phyloP scores from a whole-genome alignment of 306 rosid genomes.

The Glycine soja region DNA sequence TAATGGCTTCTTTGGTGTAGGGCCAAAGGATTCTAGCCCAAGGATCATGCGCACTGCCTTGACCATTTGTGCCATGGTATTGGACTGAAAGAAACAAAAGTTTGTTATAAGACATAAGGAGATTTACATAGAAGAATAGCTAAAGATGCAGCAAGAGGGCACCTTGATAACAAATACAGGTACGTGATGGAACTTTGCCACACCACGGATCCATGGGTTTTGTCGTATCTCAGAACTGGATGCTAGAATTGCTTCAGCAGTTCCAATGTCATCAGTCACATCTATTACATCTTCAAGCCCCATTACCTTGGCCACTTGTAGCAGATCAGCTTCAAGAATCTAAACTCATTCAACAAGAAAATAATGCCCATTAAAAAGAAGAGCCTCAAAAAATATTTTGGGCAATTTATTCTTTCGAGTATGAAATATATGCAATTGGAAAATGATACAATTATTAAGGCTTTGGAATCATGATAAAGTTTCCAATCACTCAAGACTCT shows the following conservation, averaged over 20 bases:
- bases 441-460: neutral
- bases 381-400: slow-evolving; percentile 6
- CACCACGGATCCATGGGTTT: slow-evolving; percentile 86
- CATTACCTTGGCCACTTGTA: slow-evolving; percentile 91
- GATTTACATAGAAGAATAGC: slow-evolving; percentile 20
- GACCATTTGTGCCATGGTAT: slow-evolving; percentile 96
- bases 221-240: slow-evolving; percentile 80
- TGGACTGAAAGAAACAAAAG: slow-evolving; percentile 67
- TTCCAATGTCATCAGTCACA: slow-evolving; percentile 80
- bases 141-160: slow-evolving; percentile 32
- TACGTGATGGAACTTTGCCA: slow-evolving; percentile 89
- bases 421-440: too few relatives aligned
- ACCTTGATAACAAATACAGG: slow-evolving; percentile 96
- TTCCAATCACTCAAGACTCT: slow-evolving; percentile 29
- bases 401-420: too few relatives aligned
- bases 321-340: slow-evolving; percentile 90
- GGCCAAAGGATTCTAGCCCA: slow-evolving; percentile 70
- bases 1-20: slow-evolving; percentile 54
- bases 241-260: slow-evolving; percentile 87
- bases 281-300: slow-evolving; percentile 86
- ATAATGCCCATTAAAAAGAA: neutral
- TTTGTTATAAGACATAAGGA: slow-evolving; percentile 34
- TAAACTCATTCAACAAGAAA: slow-evolving; percentile 49
- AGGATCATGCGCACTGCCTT: slow-evolving; percentile 94
- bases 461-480: slow-evolving; percentile 13